phyloP scores from a whole-genome alignment of 805 yeast species.

The Clavispora fructus region DNA sequence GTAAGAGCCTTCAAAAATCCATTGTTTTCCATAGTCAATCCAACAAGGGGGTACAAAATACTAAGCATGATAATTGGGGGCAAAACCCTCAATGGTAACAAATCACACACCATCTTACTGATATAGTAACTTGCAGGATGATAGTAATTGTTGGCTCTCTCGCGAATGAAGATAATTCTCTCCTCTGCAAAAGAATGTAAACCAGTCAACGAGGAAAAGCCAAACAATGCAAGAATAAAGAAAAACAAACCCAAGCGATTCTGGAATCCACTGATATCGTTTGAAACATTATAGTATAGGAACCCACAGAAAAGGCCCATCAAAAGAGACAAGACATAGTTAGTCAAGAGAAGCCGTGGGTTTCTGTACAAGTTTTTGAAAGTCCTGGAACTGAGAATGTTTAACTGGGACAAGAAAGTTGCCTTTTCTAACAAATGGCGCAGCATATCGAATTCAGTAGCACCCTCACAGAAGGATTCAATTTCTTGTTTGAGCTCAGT shows the following conservation, averaged over 20 bases:
- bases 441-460: slow-evolving; percentile 22
- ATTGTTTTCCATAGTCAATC: slow-evolving; percentile 70
- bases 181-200: slow-evolving; percentile 85
- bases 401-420: slow-evolving; percentile 55
- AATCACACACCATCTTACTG: slow-evolving; percentile 84
- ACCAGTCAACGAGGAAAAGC: slow-evolving; percentile 90
- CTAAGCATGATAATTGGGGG: slow-evolving; percentile 83
- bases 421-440: slow-evolving; percentile 46
- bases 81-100: slow-evolving; percentile 85
- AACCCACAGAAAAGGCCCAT: slow-evolving; percentile 84
- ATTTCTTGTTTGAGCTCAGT: slow-evolving; percentile 39
- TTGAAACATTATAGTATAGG: slow-evolving; percentile 73
- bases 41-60: slow-evolving; percentile 85
- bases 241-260: slow-evolving; percentile 91
- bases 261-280: slow-evolving; percentile 95
- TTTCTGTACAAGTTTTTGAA: slow-evolving; percentile 90
- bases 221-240: slow-evolving; percentile 85
- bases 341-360: slow-evolving; percentile 82
- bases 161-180: slow-evolving; percentile 83
- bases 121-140: slow-evolving; percentile 79
- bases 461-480: slow-evolving; percentile 16
- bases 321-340: slow-evolving; percentile 69
- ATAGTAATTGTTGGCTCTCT: slow-evolving; percentile 91
- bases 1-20: slow-evolving; percentile 67
- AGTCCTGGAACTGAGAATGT: slow-evolving; percentile 77